Conservation (phyloP, 2,329 filamentous ascomycete species). For the Aureobasidium sp. region DNA sequence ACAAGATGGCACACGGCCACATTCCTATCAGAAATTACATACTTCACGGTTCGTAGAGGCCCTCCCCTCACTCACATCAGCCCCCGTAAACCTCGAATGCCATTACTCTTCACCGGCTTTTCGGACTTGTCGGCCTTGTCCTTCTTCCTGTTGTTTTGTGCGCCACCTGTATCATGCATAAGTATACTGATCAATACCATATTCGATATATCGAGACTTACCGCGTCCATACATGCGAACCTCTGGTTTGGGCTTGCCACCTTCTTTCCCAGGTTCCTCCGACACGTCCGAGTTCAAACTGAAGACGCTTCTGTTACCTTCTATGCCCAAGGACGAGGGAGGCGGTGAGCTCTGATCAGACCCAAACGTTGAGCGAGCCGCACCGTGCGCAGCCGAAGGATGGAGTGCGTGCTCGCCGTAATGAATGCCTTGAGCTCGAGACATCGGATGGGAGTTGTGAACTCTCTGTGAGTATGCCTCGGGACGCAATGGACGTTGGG, state of each 20-base stretch:
- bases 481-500: conserved; percentile 2
- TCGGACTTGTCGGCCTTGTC: conserved; percentile 27
- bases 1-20: background rate
- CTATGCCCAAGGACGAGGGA: conserved; percentile 22
- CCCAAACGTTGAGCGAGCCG: background rate
- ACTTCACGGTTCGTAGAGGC: background rate
- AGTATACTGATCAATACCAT: conserved; percentile 21
- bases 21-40: background rate
- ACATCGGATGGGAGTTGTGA: conserved; percentile 6
- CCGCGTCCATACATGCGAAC: conserved; percentile 50
- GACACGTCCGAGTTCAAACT: conserved; percentile 29
- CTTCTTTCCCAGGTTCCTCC: conserved; percentile 30
- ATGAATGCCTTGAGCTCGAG: background rate
- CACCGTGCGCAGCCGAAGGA: background rate
- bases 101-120: background rate
- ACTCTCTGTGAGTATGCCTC: conserved; percentile 8
- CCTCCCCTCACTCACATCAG: background rate
- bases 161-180: conserved; percentile 35
- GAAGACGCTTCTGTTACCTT: conserved; percentile 34
- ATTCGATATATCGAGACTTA: conserved; percentile 22
- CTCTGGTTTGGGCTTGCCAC: conserved; percentile 43
- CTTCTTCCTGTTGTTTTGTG: conserved; percentile 48
- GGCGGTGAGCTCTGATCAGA: conserved; percentile 8
- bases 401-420: background rate
- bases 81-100: conserved; percentile 11